Percentiles rank a stretch among this genome's conserved stretches.
These are phyloP conservation scores for Dispira parvispora DNA, from an alignment of 192 early-diverging fungal genomes.

Conservation along the genomic window DNA sequence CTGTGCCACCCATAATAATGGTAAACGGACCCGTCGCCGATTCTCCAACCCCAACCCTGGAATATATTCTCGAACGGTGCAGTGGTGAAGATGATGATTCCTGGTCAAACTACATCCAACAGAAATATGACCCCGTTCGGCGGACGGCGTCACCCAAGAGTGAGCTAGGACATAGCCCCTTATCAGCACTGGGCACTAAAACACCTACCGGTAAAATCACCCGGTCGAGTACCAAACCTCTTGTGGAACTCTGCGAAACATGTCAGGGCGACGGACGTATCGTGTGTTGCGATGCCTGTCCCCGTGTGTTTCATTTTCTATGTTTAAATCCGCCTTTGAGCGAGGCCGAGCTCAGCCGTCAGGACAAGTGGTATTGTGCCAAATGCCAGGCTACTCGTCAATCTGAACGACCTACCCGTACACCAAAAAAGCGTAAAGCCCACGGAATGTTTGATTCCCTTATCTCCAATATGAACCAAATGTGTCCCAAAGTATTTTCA, in stretches of 20 bases:
- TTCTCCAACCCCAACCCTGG: background rate
- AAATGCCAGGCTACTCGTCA: background rate
- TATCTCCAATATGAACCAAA: background rate
- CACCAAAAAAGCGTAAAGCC: background rate
- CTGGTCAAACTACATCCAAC: background rate
- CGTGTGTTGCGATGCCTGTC: slow-evolving; percentile 10
- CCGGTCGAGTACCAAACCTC: background rate
- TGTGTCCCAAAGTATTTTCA: background rate
- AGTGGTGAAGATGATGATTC: slow-evolving; percentile 1
- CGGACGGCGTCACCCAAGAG: background rate
- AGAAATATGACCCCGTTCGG: background rate
- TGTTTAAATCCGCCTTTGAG: slow-evolving; percentile 1
- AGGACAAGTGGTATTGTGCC: background rate
- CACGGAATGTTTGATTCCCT: background rate
- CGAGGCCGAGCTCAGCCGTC: background rate
- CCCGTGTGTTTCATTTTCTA: slow-evolving; percentile 1
- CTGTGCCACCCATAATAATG: background rate
- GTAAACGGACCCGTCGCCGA: background rate
- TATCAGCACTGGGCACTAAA: background rate
- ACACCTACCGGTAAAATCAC: background rate
- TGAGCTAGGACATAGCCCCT: background rate
- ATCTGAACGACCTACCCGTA: background rate
- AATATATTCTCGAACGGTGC: background rate
- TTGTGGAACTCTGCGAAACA: background rate
- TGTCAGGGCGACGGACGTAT: slow-evolving; percentile 1